Base-by-base conservation (phyloP, 352 stramenopile genomes). In the Phytophthora megakarya region DNA sequence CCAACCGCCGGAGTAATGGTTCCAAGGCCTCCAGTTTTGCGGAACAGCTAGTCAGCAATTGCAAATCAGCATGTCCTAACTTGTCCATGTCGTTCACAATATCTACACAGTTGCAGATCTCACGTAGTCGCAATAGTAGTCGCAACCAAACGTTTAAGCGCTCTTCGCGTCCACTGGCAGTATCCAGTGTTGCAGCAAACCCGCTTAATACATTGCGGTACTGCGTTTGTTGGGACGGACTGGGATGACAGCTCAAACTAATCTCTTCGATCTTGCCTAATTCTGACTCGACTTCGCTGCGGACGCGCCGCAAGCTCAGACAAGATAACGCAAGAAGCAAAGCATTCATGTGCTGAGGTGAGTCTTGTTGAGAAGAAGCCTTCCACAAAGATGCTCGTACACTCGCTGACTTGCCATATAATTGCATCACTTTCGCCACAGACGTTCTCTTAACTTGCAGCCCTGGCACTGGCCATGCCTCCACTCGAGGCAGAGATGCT, bases 21-120 rank as follows among this genome's bases (percentile, higher is more conserved):
- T 77, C 59, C 15, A 95, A 48, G 1, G 69, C 58, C n/a, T 81
- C 68, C 18, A 94, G 39, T 58, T 95, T 95, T 1, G 75, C 67
- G 0, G 87, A 94, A 40, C 73, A 86, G 48, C 74, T 80, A 5
- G 64, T 61, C 8, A 95, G 57, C 21, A 92, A 59, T 5, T 67
- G 53, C 16, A 89, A 58, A 70, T 95, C 87, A n/a, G 83, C 82
- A 10, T 89, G 68, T 1, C 57, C 78, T 11, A 95, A 71, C 58
- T 93, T 93, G 19, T 95, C 87, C 19, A 86, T 44, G 51, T 95
- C 87, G 28, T 85, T 81, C 16, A 88, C 69, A 28, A 95, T 52
- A 61, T 93, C 82, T 9, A 94, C 85, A 46, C 84, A 91, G 49
- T 95, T 95, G 71, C 87, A 94, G 26, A 93, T 84, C 44, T 67